Evolutionary conservation across 768 basidiomycete genomes (phyloP).

Genomic region (Calocera viscosa): DNA sequence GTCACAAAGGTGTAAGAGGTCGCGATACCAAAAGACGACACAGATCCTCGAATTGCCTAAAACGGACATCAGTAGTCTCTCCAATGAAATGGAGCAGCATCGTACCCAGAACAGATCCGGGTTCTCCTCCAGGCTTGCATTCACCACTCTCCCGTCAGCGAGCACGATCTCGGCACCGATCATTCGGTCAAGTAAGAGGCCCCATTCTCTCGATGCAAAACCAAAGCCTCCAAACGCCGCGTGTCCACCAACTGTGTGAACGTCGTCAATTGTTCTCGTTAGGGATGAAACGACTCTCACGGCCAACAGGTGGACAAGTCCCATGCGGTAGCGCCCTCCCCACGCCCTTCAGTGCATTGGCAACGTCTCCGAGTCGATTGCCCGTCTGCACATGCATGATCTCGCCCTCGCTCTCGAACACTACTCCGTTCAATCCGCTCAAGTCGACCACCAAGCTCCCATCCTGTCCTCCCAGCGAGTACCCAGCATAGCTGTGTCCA

Average conservation of each 20-base stretch:
- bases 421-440: not conserved
- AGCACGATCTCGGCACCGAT: conserved; percentile 25
- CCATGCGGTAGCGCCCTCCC: conserved; percentile 4
- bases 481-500: conserved; percentile 6
- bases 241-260: not conserved
- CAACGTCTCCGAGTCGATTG: conserved; percentile 6
- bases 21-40: conserved; percentile 25
- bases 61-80: not conserved
- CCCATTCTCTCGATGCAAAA: not conserved
- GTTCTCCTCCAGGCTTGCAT: conserved; percentile 26
- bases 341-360: not conserved
- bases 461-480: conserved; percentile 1
- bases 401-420: not conserved
- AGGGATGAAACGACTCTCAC: not conserved
- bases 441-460: conserved; percentile 5
- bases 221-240: conserved; percentile 10
- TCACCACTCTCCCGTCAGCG: conserved; percentile 35
- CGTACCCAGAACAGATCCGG: conserved; percentile 41
- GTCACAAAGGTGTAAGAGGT: conserved; percentile 22
- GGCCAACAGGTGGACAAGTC: conserved; percentile 5
- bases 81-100: not conserved
- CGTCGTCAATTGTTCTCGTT: not conserved
- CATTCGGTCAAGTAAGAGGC: conserved; percentile 32
- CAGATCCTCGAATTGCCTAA: conserved; percentile 25
- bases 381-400: conserved; percentile 2